phyloP scores from a whole-genome alignment of 148 eudicot species.

The Rhododendron mucronatum region DNA sequence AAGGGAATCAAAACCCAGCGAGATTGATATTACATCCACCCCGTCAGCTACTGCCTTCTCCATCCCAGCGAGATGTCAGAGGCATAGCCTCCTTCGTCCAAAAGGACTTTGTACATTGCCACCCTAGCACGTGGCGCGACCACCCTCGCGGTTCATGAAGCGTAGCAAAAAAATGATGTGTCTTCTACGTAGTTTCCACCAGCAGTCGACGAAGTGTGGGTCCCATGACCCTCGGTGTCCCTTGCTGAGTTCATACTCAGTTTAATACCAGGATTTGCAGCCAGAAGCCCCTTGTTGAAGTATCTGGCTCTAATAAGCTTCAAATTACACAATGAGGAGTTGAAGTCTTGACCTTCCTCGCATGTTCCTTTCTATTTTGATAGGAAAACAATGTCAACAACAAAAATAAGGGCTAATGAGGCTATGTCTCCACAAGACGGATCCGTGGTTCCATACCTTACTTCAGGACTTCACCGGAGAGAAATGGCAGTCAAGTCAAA shows the following conservation, averaged over 20 bases:
- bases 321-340: slow-evolving; percentile 30
- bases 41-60: slow-evolving; percentile 31
- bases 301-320: slow-evolving; percentile 41
- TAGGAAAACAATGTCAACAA: too few species aligned
- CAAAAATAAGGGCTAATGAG: too few species aligned
- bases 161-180: slow-evolving; percentile 21
- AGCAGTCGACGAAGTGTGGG: slow-evolving; percentile 26
- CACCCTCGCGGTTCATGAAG: too few species aligned
- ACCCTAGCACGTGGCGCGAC: slow-evolving; percentile 30
- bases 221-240: slow-evolving; percentile 28
- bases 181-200: slow-evolving; percentile 26
- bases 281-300: slow-evolving; percentile 26
- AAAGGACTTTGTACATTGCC: slow-evolving; percentile 30
- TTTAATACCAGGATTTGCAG: slow-evolving; percentile 18
- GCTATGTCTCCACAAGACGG: too few species aligned
- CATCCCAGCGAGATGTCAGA: slow-evolving; percentile 28
- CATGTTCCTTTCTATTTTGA: slow-evolving; percentile 37
- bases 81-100: background rate
- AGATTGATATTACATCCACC: slow-evolving; percentile 31
- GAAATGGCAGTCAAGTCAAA: too few species aligned
- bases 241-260: slow-evolving; percentile 24
- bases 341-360: slow-evolving; percentile 27
- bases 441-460: too few species aligned
- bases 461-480: too few species aligned
- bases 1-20: slow-evolving; percentile 17